Base-by-base conservation (phyloP, 2,329 filamentous ascomycete genomes). In the Macrophomina pseudophaseolina region DNA sequence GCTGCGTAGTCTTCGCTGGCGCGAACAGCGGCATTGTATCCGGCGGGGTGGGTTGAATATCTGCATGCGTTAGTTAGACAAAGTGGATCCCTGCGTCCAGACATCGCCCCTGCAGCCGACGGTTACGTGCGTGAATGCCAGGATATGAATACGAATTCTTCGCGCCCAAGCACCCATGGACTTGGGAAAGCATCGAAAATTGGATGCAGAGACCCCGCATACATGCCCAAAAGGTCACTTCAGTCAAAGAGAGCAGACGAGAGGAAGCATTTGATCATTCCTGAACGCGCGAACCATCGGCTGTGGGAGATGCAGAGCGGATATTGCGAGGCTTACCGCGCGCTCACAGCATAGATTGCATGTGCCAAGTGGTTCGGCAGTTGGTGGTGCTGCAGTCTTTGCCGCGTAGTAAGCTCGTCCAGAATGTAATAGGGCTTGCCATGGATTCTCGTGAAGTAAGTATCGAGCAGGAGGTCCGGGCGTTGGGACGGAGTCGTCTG, bases 341-440 rank as follows among this genome's bases (percentile, higher is more conserved):
- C 79, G 67, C 79, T 80, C 40, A 83, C 79, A 49, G 82, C 81
- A 69, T 83, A 82, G 48, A 87, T 85, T 14, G 85, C 85, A 75
- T 85, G 82, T 54, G 82, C 78, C 68, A 87, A 75, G 71, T 79
- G 80, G 2, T 72, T 69, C 0, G 85, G 82, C 11, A 94, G 79
- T 72, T 91, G 89, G 58, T 88, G 88, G 9, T 88, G 79, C 71
- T 91, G 89, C 69, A 93, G 80, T 30, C 89, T 85, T 77, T 94
- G 91, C 66, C 92, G 85, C 9, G 91, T 89, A 0, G 86, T 87
- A 0, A 88, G 83, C 77, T 97, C 92, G 73, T 96, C 92, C 3
- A 97, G 82, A 62, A 96, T 89, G 73, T 91, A 88, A 71, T 91
- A 95, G 1, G 92, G 91, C 74, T 93, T 94, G 60, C 90, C 90